Evolutionary conservation across 768 basidiomycete genomes (phyloP), one percentile per base, ranked within the genome.

Genomic region (Lactarius indigo): DNA sequence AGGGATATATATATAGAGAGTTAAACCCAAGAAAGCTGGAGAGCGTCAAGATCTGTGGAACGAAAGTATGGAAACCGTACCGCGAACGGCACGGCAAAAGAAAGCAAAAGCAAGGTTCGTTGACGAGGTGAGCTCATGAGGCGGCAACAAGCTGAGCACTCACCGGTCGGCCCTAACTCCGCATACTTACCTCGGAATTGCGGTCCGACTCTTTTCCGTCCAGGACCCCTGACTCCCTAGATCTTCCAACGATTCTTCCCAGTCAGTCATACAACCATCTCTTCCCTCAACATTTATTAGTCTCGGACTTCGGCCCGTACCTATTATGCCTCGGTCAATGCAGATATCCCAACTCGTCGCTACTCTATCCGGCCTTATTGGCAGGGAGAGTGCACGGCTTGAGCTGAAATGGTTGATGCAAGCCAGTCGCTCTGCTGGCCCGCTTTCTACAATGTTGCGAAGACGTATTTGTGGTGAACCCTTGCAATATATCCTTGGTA

Each of bases 401-500:
- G 85, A 87, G 74, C 67, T 85, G 3, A 74, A 76, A 64, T 87
- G 85, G 85, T 81, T 86, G 76, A 73, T 70, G 61, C 73, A 80
- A 64, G 76, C 76, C 23, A 64, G 75, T 6, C 57, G 3, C 37
- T 64, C 59, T 42, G 55, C 61, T 12, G 1, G 6, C n/a, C 15
- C 33, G 23, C 57, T 80, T n/a, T 55, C 69, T 13, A 73, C 77
- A 31, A 82, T 90, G 81, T 81, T 95, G 44, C 73, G 75, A 20
- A 83, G 90, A 23, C 79, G 94, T 70, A 73, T 82, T 33, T 68
- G 71, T 18, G 91, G 91, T 13, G 92, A 94, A 76, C 94, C 94
- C 0, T 80, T 97, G 20, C 93, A 96, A 75, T 97, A 96, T 76
- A 92, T 97, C 71, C 81, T 97, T 59, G 94, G 94, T 91, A 74